Conservation (phyloP, 805 yeast species). For the Saturnispora zaruensis region DNA sequence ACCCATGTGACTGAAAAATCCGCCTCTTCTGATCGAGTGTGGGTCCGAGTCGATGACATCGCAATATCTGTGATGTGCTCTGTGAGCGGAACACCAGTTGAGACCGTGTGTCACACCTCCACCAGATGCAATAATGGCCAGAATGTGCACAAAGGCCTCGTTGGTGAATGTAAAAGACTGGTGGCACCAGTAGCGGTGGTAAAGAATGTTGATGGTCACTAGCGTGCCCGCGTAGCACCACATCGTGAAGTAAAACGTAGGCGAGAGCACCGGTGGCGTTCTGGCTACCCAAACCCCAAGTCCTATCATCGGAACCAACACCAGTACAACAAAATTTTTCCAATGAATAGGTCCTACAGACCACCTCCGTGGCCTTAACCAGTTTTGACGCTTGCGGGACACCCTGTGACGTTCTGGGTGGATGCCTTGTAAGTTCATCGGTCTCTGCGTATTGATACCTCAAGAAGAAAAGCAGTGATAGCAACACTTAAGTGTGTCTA, state of each 20-base stretch:
- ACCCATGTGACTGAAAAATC: constrained; percentile 78
- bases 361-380: background rate
- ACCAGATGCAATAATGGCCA: constrained; percentile 59
- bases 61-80: constrained; percentile 84
- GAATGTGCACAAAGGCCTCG: constrained; percentile 36
- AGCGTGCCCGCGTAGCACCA: constrained; percentile 53
- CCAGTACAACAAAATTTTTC: constrained; percentile 50
- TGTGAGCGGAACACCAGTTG: constrained; percentile 76
- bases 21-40: constrained; percentile 71
- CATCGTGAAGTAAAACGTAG: constrained; percentile 43
- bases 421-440: background rate
- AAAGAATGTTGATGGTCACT: constrained; percentile 72
- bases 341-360: constrained; percentile 43
- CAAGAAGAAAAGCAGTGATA: background rate
- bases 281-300: constrained; percentile 4
- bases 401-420: constrained; percentile 66
- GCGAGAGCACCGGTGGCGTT: constrained; percentile 12
- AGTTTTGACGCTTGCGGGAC: constrained; percentile 46
- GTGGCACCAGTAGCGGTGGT: constrained; percentile 72
- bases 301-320: constrained; percentile 42
- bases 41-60: constrained; percentile 82
- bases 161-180: constrained; percentile 40
- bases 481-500: background rate
- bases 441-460: background rate
- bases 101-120: constrained; percentile 69